These are phyloP conservation scores for Lactarius akahatsu DNA, from an alignment of 768 basidiomycete species.

Conservation along the genomic window DNA sequence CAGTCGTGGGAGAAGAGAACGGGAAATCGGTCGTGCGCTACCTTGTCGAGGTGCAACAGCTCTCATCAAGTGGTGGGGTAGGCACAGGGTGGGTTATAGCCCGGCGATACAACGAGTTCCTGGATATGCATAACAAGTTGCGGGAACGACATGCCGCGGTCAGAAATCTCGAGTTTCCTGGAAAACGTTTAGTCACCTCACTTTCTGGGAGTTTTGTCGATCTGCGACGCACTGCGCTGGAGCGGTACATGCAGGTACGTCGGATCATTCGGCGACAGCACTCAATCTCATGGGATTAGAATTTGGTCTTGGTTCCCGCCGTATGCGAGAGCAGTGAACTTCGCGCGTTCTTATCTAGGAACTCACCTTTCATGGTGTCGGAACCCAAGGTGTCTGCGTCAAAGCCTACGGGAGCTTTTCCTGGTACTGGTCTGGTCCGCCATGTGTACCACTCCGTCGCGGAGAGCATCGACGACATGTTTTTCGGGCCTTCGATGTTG, in stretches of 20 bases:
- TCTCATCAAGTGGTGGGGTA: conserved; percentile 74
- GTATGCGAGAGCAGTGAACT: conserved; percentile 84
- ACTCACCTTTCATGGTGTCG: conserved; percentile 76
- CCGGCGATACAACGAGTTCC: conserved; percentile 92
- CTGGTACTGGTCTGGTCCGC: conserved; percentile 75
- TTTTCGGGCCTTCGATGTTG: conserved; percentile 93
- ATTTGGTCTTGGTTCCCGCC: conserved; percentile 64
- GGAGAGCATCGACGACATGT: conserved; percentile 95
- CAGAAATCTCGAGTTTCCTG: conserved; percentile 81
- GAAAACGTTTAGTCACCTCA: conserved; percentile 88
- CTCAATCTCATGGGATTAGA: conserved; percentile 44
- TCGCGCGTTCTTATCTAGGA: conserved; percentile 81
- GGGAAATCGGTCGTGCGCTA: conserved; percentile 92
- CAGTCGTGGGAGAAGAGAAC: conserved; percentile 76
- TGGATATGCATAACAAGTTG: conserved; percentile 82
- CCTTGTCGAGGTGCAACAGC: conserved; percentile 87
- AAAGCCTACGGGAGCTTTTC: conserved; percentile 51
- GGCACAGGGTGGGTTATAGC: conserved; percentile 92
- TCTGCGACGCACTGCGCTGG: conserved; percentile 69
- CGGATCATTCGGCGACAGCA: neutral
- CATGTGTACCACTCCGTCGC: conserved; percentile 90
- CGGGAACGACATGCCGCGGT: conserved; percentile 71
- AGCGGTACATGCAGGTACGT: conserved; percentile 87
- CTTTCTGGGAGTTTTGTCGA: conserved; percentile 89
- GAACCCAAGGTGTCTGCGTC: conserved; percentile 38